Evolutionary conservation across 495 filamentous ascomycete species (phyloP), one percentile per base, ranked within the genome.

Genomic region (Hypoxylon intermedium): DNA sequence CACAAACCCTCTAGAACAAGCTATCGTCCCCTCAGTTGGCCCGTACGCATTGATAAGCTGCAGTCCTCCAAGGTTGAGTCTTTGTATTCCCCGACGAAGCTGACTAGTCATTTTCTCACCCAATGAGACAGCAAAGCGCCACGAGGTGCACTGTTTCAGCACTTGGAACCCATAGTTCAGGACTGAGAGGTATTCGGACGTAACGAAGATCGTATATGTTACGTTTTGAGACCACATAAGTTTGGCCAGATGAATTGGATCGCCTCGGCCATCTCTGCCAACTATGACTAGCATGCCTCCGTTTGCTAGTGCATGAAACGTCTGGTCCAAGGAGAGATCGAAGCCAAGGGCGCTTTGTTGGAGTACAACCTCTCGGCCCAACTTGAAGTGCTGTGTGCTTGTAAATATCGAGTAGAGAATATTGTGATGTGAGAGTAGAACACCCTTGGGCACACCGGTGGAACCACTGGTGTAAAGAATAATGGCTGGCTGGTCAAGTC

Each of bases 391-490:
- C 18, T 48, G 19, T 0, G 53, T 21, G n/a, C 6, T 56, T 0
- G 36, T 51, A 28, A 54, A 59, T 21, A 63, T 59, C 13, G 67
- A 45, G 44, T 58, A 63, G 2, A 42, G 31, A 2, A 76, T 6
- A 44, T 47, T 37, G 1, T 15, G 11, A 53, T 75, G 71, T 0
- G 36, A 61, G n/a, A 79, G 55, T 0, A 73, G 24, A 9, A 80
- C 69, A 3, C 77, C 79, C 51, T 80, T 80, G 1, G 79, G 78
- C 0, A 36, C 45, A n/a, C 79, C 79, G 0, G 77, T 77, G 3
- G 77, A 75, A 9, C 79, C 78, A 45, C 77, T 79, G 1, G 79
- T 79, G 40, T 75, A 82, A 0, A 82, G 53, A 9, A 78, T 60
- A 7, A 70, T 68, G 0, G 75, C 73, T 4, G 40, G 19, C 2